Evolutionary conservation across 768 basidiomycete species (phyloP).

Genomic region (Hericium coralloides): DNA sequence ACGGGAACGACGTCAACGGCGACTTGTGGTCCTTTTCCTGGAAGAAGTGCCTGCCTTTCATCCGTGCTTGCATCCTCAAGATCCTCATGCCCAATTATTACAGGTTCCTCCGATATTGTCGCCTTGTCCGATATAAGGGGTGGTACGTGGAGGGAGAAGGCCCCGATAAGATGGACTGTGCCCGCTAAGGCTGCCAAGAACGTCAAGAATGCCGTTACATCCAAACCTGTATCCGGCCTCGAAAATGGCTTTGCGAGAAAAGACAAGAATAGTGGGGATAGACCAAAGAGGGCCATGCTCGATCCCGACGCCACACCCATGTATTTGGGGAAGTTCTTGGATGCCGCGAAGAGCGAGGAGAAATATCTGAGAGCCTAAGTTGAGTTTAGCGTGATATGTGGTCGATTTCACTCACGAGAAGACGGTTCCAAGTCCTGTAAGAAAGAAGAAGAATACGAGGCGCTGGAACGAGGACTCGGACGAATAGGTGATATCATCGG

Average conservation of each 20-base stretch:
- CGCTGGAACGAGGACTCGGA: conserved; percentile 38
- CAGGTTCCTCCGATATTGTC: conserved; percentile 1
- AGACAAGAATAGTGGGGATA: conserved; percentile 71
- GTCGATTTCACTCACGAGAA: conserved; percentile 49
- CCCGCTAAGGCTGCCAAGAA: conserved; percentile 52
- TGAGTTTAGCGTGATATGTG: neutral
- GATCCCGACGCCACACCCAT: conserved; percentile 58
- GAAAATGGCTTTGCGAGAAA: conserved; percentile 55
- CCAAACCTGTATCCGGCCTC: conserved; percentile 32
- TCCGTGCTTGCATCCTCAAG: conserved; percentile 1
- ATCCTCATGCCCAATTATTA: conserved; percentile 10
- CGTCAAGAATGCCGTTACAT: conserved; percentile 39
- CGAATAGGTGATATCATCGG: conserved; percentile 28
- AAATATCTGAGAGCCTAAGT: conserved; percentile 36
- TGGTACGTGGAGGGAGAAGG: conserved; percentile 30
- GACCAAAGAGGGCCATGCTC: conserved; percentile 69
- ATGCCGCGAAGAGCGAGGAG: conserved; percentile 67
- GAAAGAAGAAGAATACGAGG: conserved; percentile 48
- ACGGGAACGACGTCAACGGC: conserved; percentile 18
- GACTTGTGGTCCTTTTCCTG: conserved; percentile 15
- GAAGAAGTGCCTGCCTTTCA: conserved; percentile 21
- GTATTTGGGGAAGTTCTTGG: conserved; percentile 56
- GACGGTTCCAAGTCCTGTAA: conserved; percentile 60
- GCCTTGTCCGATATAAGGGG: neutral
- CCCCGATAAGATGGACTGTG: conserved; percentile 44